Conservation (phyloP, 441 rosid species). For the Croton setiger region DNA sequence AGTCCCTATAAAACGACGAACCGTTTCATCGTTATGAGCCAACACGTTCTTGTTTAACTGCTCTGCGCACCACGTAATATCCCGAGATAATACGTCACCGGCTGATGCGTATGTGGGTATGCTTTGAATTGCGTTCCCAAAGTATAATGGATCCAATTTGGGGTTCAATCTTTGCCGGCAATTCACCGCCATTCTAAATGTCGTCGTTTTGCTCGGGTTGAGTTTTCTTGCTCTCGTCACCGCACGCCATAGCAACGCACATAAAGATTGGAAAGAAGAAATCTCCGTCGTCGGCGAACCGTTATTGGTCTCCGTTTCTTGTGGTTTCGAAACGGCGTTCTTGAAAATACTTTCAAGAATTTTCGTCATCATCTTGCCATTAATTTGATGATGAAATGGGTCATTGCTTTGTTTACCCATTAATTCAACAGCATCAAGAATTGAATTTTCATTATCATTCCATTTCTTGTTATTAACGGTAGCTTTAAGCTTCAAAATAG, state of each 20-base stretch:
- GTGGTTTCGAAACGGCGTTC: conserved; percentile 28
- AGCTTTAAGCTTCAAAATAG: conserved; percentile 58
- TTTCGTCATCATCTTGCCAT: conserved; percentile 30
- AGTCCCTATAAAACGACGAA: conserved; percentile 46
- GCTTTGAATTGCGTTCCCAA: conserved; percentile 97
- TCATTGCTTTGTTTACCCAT: conserved; percentile 69
- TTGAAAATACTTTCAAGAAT: conserved; percentile 37
- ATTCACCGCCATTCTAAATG: conserved; percentile 92
- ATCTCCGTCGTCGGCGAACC: conserved; percentile 26
- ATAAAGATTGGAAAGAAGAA: conserved; percentile 84
- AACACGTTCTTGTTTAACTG: conserved; percentile 62
- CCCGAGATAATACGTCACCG: conserved; percentile 52
- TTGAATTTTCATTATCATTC: conserved; percentile 24
- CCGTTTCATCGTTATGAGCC: conserved; percentile 63
- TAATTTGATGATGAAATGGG: conserved; percentile 18
- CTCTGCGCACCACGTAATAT: conserved; percentile 70
- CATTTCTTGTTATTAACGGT: conserved; percentile 43
- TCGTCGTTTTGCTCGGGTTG: conserved; percentile 48
- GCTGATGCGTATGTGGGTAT: conserved; percentile 58
- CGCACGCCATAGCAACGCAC: conserved; percentile 76
- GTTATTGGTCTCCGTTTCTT: conserved; percentile 5
- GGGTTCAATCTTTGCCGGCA: conserved; percentile 80
- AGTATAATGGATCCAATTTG: conserved; percentile 55
- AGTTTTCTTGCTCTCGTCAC: conserved; percentile 84
- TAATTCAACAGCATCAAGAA: conserved; percentile 17